Percentiles rank a stretch among this genome's conserved stretches.
Evolutionary conservation across 164 flowering plant species (phyloP).

Genomic region (Cinnamomum chago): DNA sequence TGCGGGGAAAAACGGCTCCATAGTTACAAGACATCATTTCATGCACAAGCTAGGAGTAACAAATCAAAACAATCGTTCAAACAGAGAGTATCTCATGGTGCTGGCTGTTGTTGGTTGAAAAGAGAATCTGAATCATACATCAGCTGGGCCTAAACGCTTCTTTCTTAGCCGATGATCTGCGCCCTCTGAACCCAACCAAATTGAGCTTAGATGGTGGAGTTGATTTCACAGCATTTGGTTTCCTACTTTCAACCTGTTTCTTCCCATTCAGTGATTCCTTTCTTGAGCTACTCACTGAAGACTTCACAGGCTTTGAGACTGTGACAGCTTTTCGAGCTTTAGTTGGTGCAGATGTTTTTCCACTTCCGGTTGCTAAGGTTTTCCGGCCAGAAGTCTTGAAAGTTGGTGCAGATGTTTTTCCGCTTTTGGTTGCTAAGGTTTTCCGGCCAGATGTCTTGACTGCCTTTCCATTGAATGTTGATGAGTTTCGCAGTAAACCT

Average conservation of each 20-base stretch:
- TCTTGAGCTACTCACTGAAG: conserved; percentile 21
- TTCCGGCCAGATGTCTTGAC: conserved; percentile 19
- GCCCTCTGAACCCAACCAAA: conserved; percentile 79
- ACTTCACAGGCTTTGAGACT: conserved; percentile 26
- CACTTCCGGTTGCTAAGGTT: conserved; percentile 14
- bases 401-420: conserved; percentile 3
- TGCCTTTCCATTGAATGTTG: conserved; percentile 18
- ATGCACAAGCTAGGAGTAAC: no score
- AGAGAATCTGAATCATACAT: conserved; percentile 4
- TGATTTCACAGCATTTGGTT: conserved; percentile 22
- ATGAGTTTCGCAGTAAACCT: conserved; percentile 12
- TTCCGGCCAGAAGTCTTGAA: conserved; percentile 18
- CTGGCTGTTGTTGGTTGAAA: neutral
- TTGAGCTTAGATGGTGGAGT: conserved; percentile 37
- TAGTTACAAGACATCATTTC: no score
- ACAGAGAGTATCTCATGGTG: no score
- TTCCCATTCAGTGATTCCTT: conserved; percentile 23
- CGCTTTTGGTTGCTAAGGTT: conserved; percentile 15
- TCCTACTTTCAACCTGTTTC: conserved; percentile 24
- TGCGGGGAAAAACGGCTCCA: no score
- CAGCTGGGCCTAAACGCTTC: conserved; percentile 22
- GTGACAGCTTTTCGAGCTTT: conserved; percentile 26
- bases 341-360: conserved; percentile 18
- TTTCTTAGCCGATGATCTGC: conserved; percentile 36
- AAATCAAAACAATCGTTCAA: no score